Evolutionary conservation across 352 stramenopile species (phyloP), one percentile per base, ranked within the genome.

Genomic region (Phytophthora nicotianae): DNA sequence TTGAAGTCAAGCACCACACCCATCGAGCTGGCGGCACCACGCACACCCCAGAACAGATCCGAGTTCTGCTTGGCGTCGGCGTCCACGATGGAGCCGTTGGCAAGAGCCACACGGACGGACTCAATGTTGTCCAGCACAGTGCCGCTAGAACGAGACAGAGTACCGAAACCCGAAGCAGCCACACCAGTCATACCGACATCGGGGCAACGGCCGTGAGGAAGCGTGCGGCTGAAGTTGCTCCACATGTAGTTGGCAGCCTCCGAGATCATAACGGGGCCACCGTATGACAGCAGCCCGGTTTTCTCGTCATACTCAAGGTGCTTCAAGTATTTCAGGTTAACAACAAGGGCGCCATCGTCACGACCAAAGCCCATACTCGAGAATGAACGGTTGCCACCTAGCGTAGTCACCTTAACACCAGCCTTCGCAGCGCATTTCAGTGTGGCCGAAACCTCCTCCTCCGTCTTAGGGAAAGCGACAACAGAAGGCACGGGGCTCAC

Each of bases 151-250:
- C 63, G 63, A 20, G 63, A 71, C 16, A 67, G 52, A 19, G 63
- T 67, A 14, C 63, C 23, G 29, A 35, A 35, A 35, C 29, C 29
- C 9, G 29, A 35, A 35, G 29, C 29, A 9, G 29, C 29, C 29
- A 71, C 63, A 60, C 63, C 63, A 10, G 63, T 71, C 63, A 71
- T 71, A 21, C 63, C 63, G 50, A 71, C 63, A 40, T 71, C 63
- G 5, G 57, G 57, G 47, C 63, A 71, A 45, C 63, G 63, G 4
- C 63, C 63, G 29, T 71, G 63, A n/a, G 57, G 57, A 35, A 71
- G 43, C 0, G 57, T 67, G 24, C 57, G 63, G 13, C 38, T 10
- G 47, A 11, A 33, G 11, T 55, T 49, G 3, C 42, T 63, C 57
- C 57, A 71, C 63, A 67, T 46, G 46, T 49, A 62, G 24, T 68